Evolutionary conservation across 2,329 filamentous ascomycete genomes (phyloP), one percentile per base, ranked within the genome.

Genomic region (Penicillium verrucosum): DNA sequence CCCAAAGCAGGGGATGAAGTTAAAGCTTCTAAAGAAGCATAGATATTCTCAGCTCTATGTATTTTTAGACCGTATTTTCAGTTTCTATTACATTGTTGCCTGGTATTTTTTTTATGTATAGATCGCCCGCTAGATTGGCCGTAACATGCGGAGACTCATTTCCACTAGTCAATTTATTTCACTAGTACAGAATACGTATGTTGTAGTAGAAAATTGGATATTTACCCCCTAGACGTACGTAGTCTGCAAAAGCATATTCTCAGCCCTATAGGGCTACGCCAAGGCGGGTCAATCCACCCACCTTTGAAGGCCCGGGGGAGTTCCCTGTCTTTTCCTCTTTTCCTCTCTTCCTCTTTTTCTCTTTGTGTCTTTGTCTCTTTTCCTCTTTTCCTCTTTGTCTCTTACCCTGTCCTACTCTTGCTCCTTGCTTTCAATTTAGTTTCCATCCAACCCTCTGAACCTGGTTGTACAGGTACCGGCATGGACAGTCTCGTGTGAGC

Each of bases 231-330:
- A 11, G 16, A 27, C 5, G 23, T 11, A 27, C 41, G n/a, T 12
- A 9, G 14, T 29, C 25, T 44, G 30, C 27, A 21, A 11, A 34
- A 34, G 42, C 14, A 52, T 53, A 55, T 60, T 32, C 53, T 66
- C 65, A 66, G 64, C 65, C 65, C 63, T 68, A 68, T 56, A 57
- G 48, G 65, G 62, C 59, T 38, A 47, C 18, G 61, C 60, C 64
- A 65, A 64, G 64, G 11, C 42, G 47, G 21, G 16, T n/a, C 14
- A 11, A 34, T 36, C 30, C 44, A 46, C 44, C 12, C 14, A 46
- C 5, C 8, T 34, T n/a, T 36, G 30, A 25, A 34, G 25, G 18
- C 0, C 12, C 29, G 16, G 27, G 16, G 25, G 25, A 2, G 41
- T 46, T 34, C 29, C 18, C 43, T 46, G 25, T 42, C 41, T 27